Evolutionary conservation across 208 protist genomes (phyloP).

Genomic region (Naegleria gruberi): DNA sequence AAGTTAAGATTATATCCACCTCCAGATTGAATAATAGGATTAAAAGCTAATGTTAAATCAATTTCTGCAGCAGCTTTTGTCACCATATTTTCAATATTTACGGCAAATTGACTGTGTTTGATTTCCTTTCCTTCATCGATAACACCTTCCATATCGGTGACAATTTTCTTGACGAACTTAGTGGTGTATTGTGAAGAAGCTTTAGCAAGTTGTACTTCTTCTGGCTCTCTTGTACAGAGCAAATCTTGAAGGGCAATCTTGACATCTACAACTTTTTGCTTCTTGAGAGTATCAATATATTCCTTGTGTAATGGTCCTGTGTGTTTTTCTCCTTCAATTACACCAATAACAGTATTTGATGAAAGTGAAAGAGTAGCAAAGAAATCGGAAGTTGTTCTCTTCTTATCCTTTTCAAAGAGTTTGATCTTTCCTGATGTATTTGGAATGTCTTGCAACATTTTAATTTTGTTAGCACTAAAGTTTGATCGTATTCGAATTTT

Average conservation of each 20-base stretch:
- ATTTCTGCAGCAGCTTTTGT: background rate
- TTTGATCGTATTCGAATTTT: background rate
- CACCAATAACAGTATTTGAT: background rate
- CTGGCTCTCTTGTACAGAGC: background rate
- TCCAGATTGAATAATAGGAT: slow-evolving; percentile 6
- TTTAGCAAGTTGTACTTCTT: background rate
- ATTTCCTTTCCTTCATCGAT: slow-evolving; percentile 4
- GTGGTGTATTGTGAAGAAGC: background rate
- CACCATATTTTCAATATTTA: background rate
- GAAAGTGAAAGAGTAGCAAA: background rate
- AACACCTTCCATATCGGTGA: background rate
- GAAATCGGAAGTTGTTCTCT: background rate
- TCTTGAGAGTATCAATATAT: background rate
- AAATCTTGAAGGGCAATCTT: background rate
- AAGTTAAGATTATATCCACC: background rate
- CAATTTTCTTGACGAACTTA: background rate
- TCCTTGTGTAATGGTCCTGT: background rate
- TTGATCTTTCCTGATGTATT: background rate
- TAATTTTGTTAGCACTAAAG: background rate
- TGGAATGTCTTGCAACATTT: background rate
- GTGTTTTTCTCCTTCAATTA: background rate
- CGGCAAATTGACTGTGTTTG: background rate
- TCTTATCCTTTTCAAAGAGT: background rate
- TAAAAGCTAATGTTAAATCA: background rate
- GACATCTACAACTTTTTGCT: background rate